Percentiles rank a stretch among this genome's conserved stretches.
These are phyloP conservation scores for Zhuliangozyma parablackwelliae DNA, from an alignment of 1,139 yeast species.

Conservation along the genomic window DNA sequence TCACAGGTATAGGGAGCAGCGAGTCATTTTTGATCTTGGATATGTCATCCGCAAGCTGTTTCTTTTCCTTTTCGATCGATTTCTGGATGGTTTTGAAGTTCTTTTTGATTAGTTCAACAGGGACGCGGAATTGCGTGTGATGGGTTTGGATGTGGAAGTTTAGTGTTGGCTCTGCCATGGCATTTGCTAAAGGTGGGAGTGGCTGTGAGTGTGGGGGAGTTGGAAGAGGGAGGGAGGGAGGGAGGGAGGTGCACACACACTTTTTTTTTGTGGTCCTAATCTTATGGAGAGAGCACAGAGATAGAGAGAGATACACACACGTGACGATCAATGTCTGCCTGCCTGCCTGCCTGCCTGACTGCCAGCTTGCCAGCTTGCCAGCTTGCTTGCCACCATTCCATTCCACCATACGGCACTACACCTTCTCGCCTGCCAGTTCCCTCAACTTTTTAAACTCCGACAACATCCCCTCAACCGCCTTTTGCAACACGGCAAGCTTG, in stretches of 20 bases:
- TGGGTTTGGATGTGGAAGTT: slow-evolving; percentile 41
- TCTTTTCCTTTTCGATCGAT: slow-evolving; percentile 52
- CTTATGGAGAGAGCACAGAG: too few relatives aligned
- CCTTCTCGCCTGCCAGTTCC: background rate
- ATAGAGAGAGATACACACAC: too few relatives aligned
- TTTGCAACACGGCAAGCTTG: background rate
- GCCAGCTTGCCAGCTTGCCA: too few relatives aligned
- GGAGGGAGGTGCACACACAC: too few relatives aligned
- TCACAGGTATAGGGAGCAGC: slow-evolving; percentile 17
- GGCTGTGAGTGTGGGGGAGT: too few relatives aligned
- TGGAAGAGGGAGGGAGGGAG: too few relatives aligned
- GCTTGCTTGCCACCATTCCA: too few relatives aligned
- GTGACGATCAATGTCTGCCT: too few relatives aligned
- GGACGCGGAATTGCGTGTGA: slow-evolving; percentile 56
- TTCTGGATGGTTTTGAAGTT: slow-evolving; percentile 56
- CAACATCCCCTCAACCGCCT: background rate
- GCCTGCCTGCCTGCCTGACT: too few relatives aligned
- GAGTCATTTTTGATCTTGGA: slow-evolving; percentile 28
- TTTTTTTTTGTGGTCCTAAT: background rate
- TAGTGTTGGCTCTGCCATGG: slow-evolving; percentile 38
- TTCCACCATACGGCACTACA: too few relatives aligned
- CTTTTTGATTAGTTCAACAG: slow-evolving; percentile 55
- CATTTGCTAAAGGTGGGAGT: background rate
- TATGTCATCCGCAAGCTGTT: slow-evolving; percentile 36
- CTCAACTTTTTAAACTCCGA: background rate